Base-by-base conservation (phyloP, 2,329 filamentous ascomycete species). In the Fusarium udum region DNA sequence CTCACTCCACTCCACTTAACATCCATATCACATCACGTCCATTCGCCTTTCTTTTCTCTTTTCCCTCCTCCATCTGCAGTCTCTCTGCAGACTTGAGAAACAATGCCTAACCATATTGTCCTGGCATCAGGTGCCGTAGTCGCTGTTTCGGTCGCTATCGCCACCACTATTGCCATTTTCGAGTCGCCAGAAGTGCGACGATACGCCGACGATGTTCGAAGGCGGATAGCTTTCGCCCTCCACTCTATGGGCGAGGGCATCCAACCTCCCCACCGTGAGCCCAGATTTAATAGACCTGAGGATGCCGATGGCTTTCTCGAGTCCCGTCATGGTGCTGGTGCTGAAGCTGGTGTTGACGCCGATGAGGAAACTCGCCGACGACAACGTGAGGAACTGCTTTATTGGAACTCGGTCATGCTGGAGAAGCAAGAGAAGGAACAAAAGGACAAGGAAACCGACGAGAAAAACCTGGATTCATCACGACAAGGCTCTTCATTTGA, bases 331-430 rank as follows among this genome's bases (percentile, higher is more conserved):
- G 82, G 80, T 26, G 74, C 74, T 8, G 81, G 82, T 24, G 82
- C 81, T 57, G 84, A 87, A 37, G 78, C 82, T 4, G 87, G 84
- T 22, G 86, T 91, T 28, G 90, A 91, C 39, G 90, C 89, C 62
- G 90, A 92, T 73, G 89, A 91, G 58, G 90, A 89, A 72, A 88
- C 86, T 28, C 85, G 87, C 60, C 86, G 87, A 73, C 84, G 88
- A 65, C 90, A 92, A 78, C 85, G 90, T 42, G 90, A 92, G 75
- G 90, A 92, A 80, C 78, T 92, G 67, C 83, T 91, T 80, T 91
- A 91, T 75, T 92, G 90, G 90, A 92, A 92, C 76, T 84, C 87
- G 7, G 72, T 89, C 37, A 86, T 83, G 58, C 78, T 89, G 57
- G 83, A 87, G 78, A 87, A 87, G 78, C 78, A 84, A 76, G 82